Evolutionary conservation across 306 rosid species (phyloP).

Genomic region (Alnus glutinosa): DNA sequence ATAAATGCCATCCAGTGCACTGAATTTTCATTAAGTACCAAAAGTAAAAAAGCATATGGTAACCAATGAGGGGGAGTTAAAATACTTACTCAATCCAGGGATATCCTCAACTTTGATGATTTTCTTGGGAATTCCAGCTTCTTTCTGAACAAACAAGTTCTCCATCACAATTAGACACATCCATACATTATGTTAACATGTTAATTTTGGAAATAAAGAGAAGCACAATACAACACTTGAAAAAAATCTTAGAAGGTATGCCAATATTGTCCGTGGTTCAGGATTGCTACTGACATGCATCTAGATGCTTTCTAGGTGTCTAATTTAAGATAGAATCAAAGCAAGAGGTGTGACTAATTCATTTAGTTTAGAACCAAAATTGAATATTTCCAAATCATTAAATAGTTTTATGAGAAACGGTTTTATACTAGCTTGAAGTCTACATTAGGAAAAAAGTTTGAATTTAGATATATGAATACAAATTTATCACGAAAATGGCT

Average conservation of each 20-base stretch:
- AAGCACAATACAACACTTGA: constrained; percentile 17
- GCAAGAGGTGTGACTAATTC: not conserved
- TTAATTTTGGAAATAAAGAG: constrained; percentile 7
- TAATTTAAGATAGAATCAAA: not conserved
- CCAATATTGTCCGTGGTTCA: not conserved
- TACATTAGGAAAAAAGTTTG: not conserved
- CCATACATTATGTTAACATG: not conserved
- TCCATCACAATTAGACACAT: constrained; percentile 18
- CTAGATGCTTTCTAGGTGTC: not conserved
- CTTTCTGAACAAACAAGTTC: constrained; percentile 57
- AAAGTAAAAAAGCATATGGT: not conserved
- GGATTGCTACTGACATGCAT: not conserved
- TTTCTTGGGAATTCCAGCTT: constrained; percentile 84
- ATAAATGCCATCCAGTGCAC: constrained; percentile 21
- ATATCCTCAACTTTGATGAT: constrained; percentile 72
- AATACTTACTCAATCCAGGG: constrained; percentile 85
- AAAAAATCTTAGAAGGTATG: not conserved
- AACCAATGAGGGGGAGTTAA: constrained; percentile 18
- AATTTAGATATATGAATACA: not conserved
- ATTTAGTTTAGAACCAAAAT: not conserved
- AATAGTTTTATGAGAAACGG: not conserved
- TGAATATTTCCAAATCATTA: not conserved
- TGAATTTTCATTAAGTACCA: constrained; percentile 9
- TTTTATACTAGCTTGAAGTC: not conserved
- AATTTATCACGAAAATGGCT: not conserved